Percentiles rank a stretch among this genome's conserved stretches.
These are phyloP conservation scores for Lactarius akahatsu DNA, from an alignment of 768 basidiomycete genomes.

Conservation along the genomic window DNA sequence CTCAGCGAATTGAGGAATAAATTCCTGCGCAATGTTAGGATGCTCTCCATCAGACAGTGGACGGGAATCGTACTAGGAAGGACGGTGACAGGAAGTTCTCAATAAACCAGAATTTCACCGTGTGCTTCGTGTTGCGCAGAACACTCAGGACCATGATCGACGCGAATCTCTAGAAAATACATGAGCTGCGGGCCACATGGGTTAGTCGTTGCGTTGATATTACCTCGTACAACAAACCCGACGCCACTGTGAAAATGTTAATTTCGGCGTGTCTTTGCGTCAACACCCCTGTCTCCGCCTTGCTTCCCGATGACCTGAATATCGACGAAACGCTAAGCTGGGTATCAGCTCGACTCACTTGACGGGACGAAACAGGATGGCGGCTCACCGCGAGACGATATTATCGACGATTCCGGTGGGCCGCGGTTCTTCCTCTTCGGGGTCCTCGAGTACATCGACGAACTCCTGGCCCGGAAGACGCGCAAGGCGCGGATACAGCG, in stretches of 20 bases:
- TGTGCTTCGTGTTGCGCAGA: slow-evolving; percentile 87
- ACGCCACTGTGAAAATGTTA: slow-evolving; percentile 99
- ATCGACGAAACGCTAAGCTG: slow-evolving; percentile 34
- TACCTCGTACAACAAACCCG: slow-evolving; percentile 94
- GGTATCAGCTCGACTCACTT: slow-evolving; percentile 5
- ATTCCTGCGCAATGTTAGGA: slow-evolving; percentile 57
- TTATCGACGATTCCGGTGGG: slow-evolving; percentile 46
- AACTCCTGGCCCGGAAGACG: slow-evolving; percentile 75
- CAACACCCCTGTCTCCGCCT: slow-evolving; percentile 27
- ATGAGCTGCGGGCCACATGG: slow-evolving; percentile 3
- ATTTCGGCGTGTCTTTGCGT: slow-evolving; percentile 74
- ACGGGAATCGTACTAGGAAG: slow-evolving; percentile 64
- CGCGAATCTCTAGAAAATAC: slow-evolving; percentile 72
- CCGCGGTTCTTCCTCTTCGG: slow-evolving; percentile 34
- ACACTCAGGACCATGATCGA: slow-evolving; percentile 99
- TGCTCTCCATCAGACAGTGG: neutral
- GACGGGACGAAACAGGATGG: neutral
- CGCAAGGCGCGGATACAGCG: slow-evolving; percentile 76
- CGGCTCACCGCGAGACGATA: slow-evolving; percentile 52
- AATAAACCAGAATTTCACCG: slow-evolving; percentile 99
- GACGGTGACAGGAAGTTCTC: slow-evolving; percentile 98
- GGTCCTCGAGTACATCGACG: slow-evolving; percentile 71
- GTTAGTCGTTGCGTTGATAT: slow-evolving; percentile 1
- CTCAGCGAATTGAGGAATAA: slow-evolving; percentile 88
- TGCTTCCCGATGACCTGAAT: slow-evolving; percentile 25